These are phyloP conservation scores for Galeopsis tetrahit DNA, from an alignment of 257 asterid genomes.

Conservation along the genomic window DNA sequence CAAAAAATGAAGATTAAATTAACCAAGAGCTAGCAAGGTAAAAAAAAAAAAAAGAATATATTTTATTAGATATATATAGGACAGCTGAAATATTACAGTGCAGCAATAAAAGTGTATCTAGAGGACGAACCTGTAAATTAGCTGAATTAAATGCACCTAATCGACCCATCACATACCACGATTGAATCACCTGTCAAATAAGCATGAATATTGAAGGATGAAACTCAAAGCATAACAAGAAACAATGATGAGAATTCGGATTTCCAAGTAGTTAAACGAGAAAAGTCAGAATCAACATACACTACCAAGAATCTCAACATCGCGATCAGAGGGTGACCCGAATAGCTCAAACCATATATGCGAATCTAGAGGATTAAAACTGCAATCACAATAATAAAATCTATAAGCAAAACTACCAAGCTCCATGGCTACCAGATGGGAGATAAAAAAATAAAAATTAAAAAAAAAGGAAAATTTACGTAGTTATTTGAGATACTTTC, in stretches of 20 bases:
- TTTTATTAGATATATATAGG: neutral
- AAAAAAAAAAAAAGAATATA: neutral
- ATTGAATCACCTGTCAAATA: slow-evolving; percentile 76
- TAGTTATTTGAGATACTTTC: neutral
- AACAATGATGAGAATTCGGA: slow-evolving; percentile 12
- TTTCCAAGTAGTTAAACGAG: slow-evolving; percentile 16
- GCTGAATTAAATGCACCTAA: slow-evolving; percentile 87
- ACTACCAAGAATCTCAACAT: slow-evolving; percentile 90
- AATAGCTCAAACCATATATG: slow-evolving; percentile 90
- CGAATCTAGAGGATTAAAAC: slow-evolving; percentile 94
- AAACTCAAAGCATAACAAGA: neutral
- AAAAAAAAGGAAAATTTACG: neutral
- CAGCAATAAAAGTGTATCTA: neutral
- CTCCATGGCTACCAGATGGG: neutral
- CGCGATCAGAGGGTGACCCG: slow-evolving; percentile 94
- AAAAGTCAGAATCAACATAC: slow-evolving; percentile 58
- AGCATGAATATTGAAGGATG: slow-evolving; percentile 16
- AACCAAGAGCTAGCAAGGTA: neutral
- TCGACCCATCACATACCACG: slow-evolving; percentile 99
- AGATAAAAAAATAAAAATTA: too few species aligned
- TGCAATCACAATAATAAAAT: slow-evolving; percentile 43
- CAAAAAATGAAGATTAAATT: neutral
- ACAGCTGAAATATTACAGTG: neutral
- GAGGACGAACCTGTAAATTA: slow-evolving; percentile 74
- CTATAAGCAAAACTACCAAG: neutral